Base-by-base conservation (phyloP, 2,329 filamentous ascomycete species). In the Hypomyces perniciosus region DNA sequence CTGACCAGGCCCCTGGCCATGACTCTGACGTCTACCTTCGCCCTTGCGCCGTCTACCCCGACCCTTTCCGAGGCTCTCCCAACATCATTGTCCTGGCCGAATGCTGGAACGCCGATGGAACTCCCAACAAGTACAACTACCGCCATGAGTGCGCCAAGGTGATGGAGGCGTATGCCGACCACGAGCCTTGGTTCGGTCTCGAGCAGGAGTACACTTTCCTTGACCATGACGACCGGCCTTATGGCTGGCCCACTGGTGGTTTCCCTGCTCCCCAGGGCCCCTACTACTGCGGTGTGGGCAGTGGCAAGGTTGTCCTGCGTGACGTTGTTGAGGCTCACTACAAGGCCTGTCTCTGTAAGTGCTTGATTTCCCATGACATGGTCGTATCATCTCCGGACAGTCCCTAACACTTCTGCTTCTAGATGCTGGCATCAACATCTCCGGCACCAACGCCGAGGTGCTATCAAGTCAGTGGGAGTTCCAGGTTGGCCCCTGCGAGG, bases 381-480 rank as follows among this genome's bases (percentile, higher is more conserved):
- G 3, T 40, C 20, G 20, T 20, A 20, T 20, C 20, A 20, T 3
- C 20, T 3, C 20, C 3, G 20, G 20, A 4, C 29, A 26, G 6
- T 20, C 4, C n/a, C 57, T 57, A 56, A 57, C 44, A 48, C 8
- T 29, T 8, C 5, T 5, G 35, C 13, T n/a, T 4, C 2, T 5
- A 66, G 67, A 90, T 71, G 83, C 92, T 54, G 86, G 87, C 54
- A 80, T 99, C 74, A 85, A 91, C 71, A 97, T 99, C 73, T 96
- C 91, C 28, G 93, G 93, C 66, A 97, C 93, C 77, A 99, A 99
- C 73, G 93, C 93, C 59, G 93, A 99, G 81, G 93, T 99, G 66
- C 95, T 96, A 88, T 88, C 90, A 57, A 90, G 88, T 54, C 92
- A 96, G 74, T 97, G 92, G 92, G 92, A 97, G 72, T 96, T 89